Conservation (phyloP, 371 early-diverging fungal species). For the Mucor indicus region DNA sequence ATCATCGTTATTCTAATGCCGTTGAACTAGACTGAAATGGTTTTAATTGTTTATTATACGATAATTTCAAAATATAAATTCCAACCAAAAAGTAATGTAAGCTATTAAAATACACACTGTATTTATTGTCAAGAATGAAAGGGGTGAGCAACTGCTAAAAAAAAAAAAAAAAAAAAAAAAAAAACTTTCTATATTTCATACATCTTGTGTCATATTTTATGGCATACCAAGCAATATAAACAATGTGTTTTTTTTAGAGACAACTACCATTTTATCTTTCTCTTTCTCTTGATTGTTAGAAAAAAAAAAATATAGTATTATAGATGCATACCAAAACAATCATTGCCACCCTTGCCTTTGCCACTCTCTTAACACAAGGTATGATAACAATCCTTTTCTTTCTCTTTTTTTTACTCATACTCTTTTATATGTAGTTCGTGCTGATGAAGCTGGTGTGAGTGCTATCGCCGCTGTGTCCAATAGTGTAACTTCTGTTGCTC, state of each 20-base stretch:
- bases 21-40: too few species aligned
- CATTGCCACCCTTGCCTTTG: conserved; percentile 10
- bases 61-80: too few species aligned
- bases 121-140: not conserved
- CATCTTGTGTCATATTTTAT: too few species aligned
- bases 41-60: too few species aligned
- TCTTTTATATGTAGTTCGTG: not conserved
- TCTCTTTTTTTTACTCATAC: not conserved
- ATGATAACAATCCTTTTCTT: not conserved
- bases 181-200: too few species aligned
- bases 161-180: not conserved
- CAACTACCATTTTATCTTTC: not conserved
- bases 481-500: not conserved
- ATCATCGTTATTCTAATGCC: too few species aligned
- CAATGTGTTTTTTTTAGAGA: not conserved
- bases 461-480: not conserved
- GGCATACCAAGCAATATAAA: too few species aligned
- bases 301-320: not conserved
- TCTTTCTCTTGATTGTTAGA: not conserved
- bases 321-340: conserved; percentile 11
- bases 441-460: not conserved
- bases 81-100: too few species aligned
- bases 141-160: not conserved
- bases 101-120: too few species aligned
- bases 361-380: conserved; percentile 10